These are phyloP conservation scores for Hansenula anomala DNA, from an alignment of 1,139 yeast species.

Conservation along the genomic window DNA sequence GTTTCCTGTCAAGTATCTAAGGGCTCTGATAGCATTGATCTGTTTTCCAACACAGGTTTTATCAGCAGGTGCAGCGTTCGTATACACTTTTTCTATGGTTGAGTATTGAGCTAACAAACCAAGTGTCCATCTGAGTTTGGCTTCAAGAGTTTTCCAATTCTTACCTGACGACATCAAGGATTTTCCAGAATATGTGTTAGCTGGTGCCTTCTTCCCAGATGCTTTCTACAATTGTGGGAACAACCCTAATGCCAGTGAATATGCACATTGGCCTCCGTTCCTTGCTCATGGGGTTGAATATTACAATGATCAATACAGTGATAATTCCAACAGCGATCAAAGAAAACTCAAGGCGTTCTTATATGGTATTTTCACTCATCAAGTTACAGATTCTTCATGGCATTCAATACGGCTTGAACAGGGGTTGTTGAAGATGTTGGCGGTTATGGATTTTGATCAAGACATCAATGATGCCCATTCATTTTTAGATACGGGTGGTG, in stretches of 20 bases:
- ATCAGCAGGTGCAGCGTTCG: too few relatives aligned
- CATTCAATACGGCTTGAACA: constrained; percentile 49
- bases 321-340: too few relatives aligned
- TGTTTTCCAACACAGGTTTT: too few relatives aligned
- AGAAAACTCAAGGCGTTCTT: constrained; percentile 46
- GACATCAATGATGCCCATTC: constrained; percentile 42
- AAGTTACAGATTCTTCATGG: constrained; percentile 58
- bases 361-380: constrained; percentile 52
- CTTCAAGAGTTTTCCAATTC: constrained; percentile 27
- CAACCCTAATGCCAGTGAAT: constrained; percentile 44
- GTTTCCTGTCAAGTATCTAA: too few relatives aligned
- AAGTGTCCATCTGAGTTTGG: constrained; percentile 34
- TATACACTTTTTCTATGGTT: too few relatives aligned
- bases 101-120: not conserved
- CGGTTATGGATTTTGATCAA: constrained; percentile 45
- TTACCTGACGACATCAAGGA: constrained; percentile 16
- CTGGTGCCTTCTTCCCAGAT: constrained; percentile 63
- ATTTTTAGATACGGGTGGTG: constrained; percentile 54
- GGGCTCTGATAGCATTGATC: too few relatives aligned
- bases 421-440: constrained; percentile 44
- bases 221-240: constrained; percentile 51
- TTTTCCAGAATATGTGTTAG: constrained; percentile 25
- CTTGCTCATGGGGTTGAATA: constrained; percentile 36
- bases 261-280: constrained; percentile 63
- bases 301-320: constrained; percentile 28